phyloP scores from a whole-genome alignment of 75 land plant genomes.

The Chamaecyparis obtusa region DNA sequence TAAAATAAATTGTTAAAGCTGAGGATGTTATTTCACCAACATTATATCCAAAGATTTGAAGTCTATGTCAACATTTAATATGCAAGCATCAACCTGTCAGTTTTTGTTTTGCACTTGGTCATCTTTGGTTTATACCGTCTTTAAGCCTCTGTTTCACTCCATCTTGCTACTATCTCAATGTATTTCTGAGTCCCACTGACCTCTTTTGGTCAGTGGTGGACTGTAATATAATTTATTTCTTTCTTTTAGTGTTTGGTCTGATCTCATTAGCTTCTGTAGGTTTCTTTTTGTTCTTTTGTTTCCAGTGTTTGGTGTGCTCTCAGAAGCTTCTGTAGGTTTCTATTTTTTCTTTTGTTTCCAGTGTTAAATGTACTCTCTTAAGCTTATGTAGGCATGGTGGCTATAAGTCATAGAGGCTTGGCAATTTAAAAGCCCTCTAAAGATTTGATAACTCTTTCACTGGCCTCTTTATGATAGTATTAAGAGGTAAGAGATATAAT shows the following conservation, averaged over 20 bases:
- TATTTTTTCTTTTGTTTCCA: neutral
- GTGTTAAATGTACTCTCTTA: neutral
- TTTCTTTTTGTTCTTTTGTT: neutral
- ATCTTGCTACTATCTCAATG: too few species aligned
- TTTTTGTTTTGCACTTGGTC: neutral
- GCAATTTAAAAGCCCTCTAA: neutral
- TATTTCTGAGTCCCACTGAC: too few species aligned
- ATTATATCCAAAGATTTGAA: too few species aligned
- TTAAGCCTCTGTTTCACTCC: too few species aligned
- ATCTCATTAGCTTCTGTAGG: neutral
- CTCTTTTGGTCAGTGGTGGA: too few species aligned
- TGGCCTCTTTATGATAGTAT: neutral
- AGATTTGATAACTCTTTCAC: neutral
- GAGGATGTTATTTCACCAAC: neutral
- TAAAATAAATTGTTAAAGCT: neutral
- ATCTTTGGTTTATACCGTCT: too few species aligned
- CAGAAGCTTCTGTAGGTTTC: neutral
- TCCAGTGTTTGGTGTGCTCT: neutral
- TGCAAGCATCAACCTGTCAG: neutral
- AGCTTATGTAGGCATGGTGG: neutral
- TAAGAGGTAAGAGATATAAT: neutral
- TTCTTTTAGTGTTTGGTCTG: neutral
- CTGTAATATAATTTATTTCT: too few species aligned
- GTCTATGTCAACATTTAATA: too few species aligned
- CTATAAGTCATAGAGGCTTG: neutral